These are phyloP conservation scores for Odontarrhena argentea DNA, from an alignment of 345 rosid genomes.

Conservation along the genomic window DNA sequence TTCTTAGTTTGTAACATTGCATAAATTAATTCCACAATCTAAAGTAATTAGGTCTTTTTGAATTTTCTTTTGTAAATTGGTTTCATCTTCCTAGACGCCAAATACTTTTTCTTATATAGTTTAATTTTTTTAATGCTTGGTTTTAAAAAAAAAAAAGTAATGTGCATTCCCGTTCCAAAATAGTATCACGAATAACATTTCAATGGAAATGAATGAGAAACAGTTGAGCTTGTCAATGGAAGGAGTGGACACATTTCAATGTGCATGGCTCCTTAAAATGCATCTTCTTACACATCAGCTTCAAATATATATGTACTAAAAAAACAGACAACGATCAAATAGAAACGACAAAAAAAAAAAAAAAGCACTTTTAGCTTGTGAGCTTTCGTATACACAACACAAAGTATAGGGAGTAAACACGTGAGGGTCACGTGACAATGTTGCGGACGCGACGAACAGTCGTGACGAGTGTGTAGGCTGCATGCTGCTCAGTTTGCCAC, in stretches of 20 bases:
- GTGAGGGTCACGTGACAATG: slow-evolving; percentile 28
- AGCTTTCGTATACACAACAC: no score
- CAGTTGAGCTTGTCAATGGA: slow-evolving; percentile 11
- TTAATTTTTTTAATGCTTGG: no score
- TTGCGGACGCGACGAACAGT: slow-evolving; percentile 32
- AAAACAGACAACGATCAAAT: neutral
- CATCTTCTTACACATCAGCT: slow-evolving; percentile 34
- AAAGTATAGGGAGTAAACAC: neutral
- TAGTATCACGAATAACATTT: no score
- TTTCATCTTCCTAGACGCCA: no score
- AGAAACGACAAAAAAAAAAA: slow-evolving; percentile 2
- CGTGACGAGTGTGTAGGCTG: slow-evolving; percentile 32
- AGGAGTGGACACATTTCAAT: slow-evolving; percentile 30
- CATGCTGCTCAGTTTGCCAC: slow-evolving; percentile 33
- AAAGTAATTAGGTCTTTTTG: no score
- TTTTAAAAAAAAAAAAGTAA: no score
- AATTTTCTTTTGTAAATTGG: no score
- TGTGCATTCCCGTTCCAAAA: no score
- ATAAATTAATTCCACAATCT: no score
- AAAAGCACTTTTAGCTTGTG: neutral
- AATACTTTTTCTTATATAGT: no score
- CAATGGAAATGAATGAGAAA: neutral
- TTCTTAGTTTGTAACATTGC: no score
- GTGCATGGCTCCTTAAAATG: slow-evolving; percentile 31
- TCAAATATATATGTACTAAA: neutral